Evolutionary conservation across 2,329 filamentous ascomycete genomes (phyloP).

Genomic region (Pestalotiopsis sp.): DNA sequence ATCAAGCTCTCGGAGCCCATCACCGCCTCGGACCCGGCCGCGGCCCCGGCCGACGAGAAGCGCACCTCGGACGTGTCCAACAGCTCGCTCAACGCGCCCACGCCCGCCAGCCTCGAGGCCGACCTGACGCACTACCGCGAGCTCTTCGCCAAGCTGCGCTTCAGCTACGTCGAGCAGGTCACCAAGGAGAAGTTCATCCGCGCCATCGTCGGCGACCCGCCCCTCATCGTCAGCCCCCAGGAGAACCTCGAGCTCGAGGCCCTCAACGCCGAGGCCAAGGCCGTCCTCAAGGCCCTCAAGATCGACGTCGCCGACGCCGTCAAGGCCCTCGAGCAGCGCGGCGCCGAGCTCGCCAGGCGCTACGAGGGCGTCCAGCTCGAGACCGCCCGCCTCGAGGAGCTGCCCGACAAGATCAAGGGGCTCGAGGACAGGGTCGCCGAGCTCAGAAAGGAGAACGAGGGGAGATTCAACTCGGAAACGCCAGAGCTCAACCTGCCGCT

Average conservation of each 20-base stretch:
- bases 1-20: conserved; percentile 78
- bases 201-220: conserved; percentile 87
- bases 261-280: conserved; percentile 71
- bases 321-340: conserved; percentile 68
- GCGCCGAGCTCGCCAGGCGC: conserved; percentile 57
- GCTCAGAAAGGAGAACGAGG: conserved; percentile 45
- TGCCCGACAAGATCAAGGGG: conserved; percentile 52
- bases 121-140: conserved; percentile 92
- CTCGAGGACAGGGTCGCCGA: conserved; percentile 52
- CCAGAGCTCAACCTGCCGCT: conserved; percentile 57
- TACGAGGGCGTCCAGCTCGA: conserved; percentile 56
- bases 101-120: conserved; percentile 76
- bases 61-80: conserved; percentile 75
- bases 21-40: conserved; percentile 49
- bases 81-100: conserved; percentile 66
- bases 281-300: conserved; percentile 78
- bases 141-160: conserved; percentile 92
- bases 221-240: conserved; percentile 77
- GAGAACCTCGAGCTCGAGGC: conserved; percentile 81
- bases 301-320: conserved; percentile 76
- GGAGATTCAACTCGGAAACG: conserved; percentile 39
- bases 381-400: conserved; percentile 49
- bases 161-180: conserved; percentile 97
- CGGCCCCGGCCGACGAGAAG: conserved; percentile 42
- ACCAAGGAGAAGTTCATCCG: conserved; percentile 98